These are phyloP conservation scores for Pseudoneurospora amorphoporcata DNA, from an alignment of 495 filamentous ascomycete species.

Conservation along the genomic window DNA sequence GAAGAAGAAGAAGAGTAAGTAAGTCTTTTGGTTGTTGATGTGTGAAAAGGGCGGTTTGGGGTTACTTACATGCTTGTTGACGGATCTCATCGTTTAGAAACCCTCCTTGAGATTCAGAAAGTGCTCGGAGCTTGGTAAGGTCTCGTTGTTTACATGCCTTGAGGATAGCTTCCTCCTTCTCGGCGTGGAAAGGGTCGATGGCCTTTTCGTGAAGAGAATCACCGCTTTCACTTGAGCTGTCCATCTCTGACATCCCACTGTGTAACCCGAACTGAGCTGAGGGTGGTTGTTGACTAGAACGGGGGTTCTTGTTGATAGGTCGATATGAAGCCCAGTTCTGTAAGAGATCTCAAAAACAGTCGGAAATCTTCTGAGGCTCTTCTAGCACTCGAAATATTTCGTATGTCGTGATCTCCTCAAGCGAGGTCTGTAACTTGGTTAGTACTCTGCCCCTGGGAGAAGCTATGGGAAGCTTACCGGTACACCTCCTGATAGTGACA, in stretches of 20 bases:
- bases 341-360: background rate
- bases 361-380: too few species aligned
- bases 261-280: background rate
- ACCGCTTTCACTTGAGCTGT: constrained; percentile 1
- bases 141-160: constrained; percentile 58
- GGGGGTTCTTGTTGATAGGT: background rate
- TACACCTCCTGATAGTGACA: background rate
- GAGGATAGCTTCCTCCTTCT: constrained; percentile 38
- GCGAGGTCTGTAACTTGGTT: background rate
- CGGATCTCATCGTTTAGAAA: constrained; percentile 74
- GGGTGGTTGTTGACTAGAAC: background rate
- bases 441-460: background rate
- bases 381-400: too few species aligned
- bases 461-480: background rate
- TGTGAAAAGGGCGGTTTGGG: background rate
- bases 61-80: constrained; percentile 68
- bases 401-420: background rate
- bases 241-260: background rate
- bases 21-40: background rate
- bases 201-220: constrained; percentile 10
- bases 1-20: background rate
- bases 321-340: background rate
- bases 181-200: background rate
- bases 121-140: constrained; percentile 47
- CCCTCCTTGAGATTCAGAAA: constrained; percentile 66